Evolutionary conservation across 2,329 filamentous ascomycete species (phyloP).

Genomic region (Verticillium nonalfalfae): DNA sequence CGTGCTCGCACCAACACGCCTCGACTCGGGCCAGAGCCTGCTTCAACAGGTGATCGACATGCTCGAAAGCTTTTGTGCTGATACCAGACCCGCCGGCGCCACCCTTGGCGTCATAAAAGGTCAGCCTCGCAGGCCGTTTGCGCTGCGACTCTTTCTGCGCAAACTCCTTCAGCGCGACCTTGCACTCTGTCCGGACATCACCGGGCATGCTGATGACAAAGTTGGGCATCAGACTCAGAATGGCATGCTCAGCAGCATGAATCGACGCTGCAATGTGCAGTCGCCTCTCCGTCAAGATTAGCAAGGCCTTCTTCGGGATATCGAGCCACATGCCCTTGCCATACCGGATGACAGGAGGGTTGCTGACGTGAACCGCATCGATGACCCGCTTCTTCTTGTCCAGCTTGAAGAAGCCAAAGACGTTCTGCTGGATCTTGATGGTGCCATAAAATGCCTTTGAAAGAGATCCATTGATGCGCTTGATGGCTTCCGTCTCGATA

Average conservation of each 20-base stretch:
- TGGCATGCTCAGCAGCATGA: conserved; percentile 88
- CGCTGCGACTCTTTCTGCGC: conserved; percentile 60
- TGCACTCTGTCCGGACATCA: conserved; percentile 92
- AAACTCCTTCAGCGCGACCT: conserved; percentile 82
- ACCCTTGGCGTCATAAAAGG: conserved; percentile 93
- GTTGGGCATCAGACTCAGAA: conserved; percentile 80
- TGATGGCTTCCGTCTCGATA: conserved; percentile 82
- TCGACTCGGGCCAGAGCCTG: conserved; percentile 74
- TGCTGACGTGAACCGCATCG: conserved; percentile 88
- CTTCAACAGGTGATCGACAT: conserved; percentile 69
- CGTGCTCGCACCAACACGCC: conserved; percentile 68
- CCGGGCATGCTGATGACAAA: conserved; percentile 87
- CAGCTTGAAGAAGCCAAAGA: conserved; percentile 98
- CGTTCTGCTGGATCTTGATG: conserved; percentile 79
- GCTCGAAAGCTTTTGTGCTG: conserved; percentile 89
- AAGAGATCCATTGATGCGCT: conserved; percentile 55
- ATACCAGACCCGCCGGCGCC: conserved; percentile 79
- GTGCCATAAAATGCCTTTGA: conserved; percentile 77
- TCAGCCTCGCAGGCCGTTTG: conserved; percentile 81
- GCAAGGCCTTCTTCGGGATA: conserved; percentile 70
- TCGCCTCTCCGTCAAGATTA: conserved; percentile 65
- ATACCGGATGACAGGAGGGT: conserved; percentile 78
- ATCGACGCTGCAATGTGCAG: conserved; percentile 85
- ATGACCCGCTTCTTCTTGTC: conserved; percentile 79
- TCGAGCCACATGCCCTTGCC: conserved; percentile 96